Conservation (phyloP, 192 early-diverging fungal species). For the Coemansia sp. region DNA sequence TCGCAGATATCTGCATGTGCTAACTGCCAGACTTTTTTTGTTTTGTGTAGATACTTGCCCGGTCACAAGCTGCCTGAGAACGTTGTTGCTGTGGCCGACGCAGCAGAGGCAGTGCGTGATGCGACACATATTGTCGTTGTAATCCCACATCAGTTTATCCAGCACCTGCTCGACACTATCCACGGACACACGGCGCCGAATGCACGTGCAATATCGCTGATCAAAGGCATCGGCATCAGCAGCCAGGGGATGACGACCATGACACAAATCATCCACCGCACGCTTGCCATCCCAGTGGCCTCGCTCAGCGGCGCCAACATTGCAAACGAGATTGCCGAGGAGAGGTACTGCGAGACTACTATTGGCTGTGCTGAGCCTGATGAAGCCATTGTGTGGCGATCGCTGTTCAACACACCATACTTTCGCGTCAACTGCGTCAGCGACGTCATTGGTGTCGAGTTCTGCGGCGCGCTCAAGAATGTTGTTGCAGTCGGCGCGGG, state of each 20-base stretch:
- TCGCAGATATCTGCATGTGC: background rate
- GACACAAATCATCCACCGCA: constrained; percentile 76
- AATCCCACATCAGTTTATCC: constrained; percentile 93
- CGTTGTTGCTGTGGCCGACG: constrained; percentile 80
- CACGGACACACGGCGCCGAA: constrained; percentile 63
- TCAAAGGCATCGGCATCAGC: constrained; percentile 88
- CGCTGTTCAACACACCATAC: constrained; percentile 83
- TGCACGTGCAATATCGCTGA: constrained; percentile 90
- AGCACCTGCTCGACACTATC: constrained; percentile 60
- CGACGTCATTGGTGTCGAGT: constrained; percentile 91
- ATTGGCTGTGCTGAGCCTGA: constrained; percentile 69
- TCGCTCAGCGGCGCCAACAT: constrained; percentile 97
- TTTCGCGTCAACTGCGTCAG: constrained; percentile 83
- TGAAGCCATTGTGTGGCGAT: constrained; percentile 77
- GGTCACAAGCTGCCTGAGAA: constrained; percentile 81
- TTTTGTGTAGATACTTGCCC: constrained; percentile 63
- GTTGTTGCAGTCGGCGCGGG: constrained; percentile 97
- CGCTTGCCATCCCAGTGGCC: constrained; percentile 72
- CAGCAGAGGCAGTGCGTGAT: constrained; percentile 70
- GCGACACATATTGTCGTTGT: constrained; percentile 95
- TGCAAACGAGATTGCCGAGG: constrained; percentile 90
- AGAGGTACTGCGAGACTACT: constrained; percentile 95
- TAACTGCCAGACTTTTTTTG: too few species aligned
- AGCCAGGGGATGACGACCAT: constrained; percentile 72
- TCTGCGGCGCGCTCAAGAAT: constrained; percentile 98